phyloP scores from a whole-genome alignment of 73 alveolate species.

The Paramecium caudatum region DNA sequence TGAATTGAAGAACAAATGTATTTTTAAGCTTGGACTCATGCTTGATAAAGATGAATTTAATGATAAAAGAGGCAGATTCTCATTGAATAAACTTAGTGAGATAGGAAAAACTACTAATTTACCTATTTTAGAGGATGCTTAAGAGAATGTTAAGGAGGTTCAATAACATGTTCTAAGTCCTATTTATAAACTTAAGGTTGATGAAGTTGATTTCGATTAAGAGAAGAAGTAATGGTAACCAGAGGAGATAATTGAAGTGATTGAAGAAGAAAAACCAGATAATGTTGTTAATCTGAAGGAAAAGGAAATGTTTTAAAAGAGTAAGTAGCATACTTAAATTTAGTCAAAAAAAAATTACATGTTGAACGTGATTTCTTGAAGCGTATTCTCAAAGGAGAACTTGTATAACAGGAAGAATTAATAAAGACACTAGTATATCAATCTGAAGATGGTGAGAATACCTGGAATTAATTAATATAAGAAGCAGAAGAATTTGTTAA shows the following conservation, averaged over 20 bases:
- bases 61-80: conserved; percentile 12
- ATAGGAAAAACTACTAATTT: conserved; percentile 38
- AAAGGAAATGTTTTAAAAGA: conserved; percentile 62
- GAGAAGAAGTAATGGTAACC: conserved; percentile 61
- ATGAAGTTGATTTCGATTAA: conserved; percentile 61
- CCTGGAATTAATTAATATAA: conserved; percentile 48
- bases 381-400: conserved; percentile 43
- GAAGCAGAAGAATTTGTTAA: conserved; percentile 54
- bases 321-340: background rate
- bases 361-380: conserved; percentile 68
- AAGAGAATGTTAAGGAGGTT: conserved; percentile 51
- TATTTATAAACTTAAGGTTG: conserved; percentile 55
- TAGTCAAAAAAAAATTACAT: conserved; percentile 57
- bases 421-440: background rate
- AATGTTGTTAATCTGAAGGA: conserved; percentile 44
- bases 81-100: background rate
- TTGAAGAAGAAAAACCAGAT: conserved; percentile 70
- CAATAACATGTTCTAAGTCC: conserved; percentile 35
- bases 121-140: conserved; percentile 48
- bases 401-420: conserved; percentile 25
- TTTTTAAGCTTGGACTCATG: conserved; percentile 56
- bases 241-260: conserved; percentile 22
- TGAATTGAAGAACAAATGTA: conserved; percentile 41
- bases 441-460: conserved; percentile 9
- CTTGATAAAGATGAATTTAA: conserved; percentile 55